A percentile compares a stretch with the other conserved stretches of the same genome.
These are phyloP conservation scores for Boletus vinaceobasis DNA, from an alignment of 768 basidiomycete genomes.

Conservation along the genomic window DNA sequence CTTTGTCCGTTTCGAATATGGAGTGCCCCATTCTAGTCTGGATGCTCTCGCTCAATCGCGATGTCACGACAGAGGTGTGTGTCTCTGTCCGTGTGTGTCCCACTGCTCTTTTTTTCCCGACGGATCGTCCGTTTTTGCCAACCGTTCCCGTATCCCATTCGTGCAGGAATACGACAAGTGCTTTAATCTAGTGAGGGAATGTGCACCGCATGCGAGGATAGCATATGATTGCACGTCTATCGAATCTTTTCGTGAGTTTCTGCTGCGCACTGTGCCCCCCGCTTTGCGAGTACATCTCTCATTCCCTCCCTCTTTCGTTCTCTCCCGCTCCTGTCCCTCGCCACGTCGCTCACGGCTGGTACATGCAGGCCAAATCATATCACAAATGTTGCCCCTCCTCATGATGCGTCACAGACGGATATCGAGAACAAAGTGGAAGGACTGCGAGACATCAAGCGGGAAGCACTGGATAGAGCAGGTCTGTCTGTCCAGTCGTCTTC, in stretches of 20 bases:
- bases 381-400: constrained; percentile 71
- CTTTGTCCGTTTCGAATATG: constrained; percentile 19
- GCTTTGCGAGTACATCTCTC: background rate
- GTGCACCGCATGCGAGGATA: constrained; percentile 55
- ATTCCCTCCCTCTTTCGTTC: background rate
- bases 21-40: constrained; percentile 73
- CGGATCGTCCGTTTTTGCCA: background rate
- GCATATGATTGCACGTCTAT: constrained; percentile 53
- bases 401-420: constrained; percentile 86
- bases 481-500: constrained; percentile 12
- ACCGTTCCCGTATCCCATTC: background rate
- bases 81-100: background rate
- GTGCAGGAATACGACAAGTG: constrained; percentile 72
- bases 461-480: constrained; percentile 87
- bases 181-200: constrained; percentile 55
- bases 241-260: constrained; percentile 63
- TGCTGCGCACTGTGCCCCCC: background rate
- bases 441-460: constrained; percentile 54
- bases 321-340: background rate
- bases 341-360: background rate
- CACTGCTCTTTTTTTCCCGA: background rate
- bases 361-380: constrained; percentile 60
- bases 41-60: constrained; percentile 77
- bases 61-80: constrained; percentile 59
- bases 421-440: constrained; percentile 71